Conservation (phyloP, 352 stramenopile genomes). For the Thalassiosira exigua region DNA sequence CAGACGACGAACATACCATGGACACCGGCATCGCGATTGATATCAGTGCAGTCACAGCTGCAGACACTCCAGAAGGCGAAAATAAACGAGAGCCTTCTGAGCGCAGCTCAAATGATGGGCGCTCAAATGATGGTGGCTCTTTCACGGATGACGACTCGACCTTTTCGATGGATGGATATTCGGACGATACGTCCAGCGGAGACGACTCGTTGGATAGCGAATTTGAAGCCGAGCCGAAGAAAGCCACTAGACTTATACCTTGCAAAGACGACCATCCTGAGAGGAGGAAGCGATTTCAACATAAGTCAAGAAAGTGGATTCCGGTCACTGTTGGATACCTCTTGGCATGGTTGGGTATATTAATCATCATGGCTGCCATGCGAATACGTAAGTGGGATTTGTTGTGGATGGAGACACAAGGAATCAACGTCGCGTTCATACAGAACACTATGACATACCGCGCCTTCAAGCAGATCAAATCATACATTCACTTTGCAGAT, state of each 20-base stretch:
- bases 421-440: slow-evolving; percentile 17
- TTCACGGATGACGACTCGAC: too few species aligned
- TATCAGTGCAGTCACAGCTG: too few species aligned
- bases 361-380: background rate
- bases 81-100: too few species aligned
- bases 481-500: slow-evolving; percentile 21
- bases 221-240: too few species aligned
- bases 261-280: background rate
- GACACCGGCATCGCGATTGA: background rate
- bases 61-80: too few species aligned
- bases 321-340: slow-evolving; percentile 11
- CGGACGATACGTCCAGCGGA: too few species aligned
- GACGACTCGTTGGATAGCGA: too few species aligned
- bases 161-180: too few species aligned
- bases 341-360: slow-evolving; percentile 4
- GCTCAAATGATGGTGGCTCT: too few species aligned
- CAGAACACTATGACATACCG: slow-evolving; percentile 27
- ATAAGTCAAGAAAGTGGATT: background rate
- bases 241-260: background rate
- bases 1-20: background rate
- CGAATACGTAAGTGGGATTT: background rate
- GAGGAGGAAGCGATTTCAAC: background rate
- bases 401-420: slow-evolving; percentile 14
- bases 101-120: too few species aligned
- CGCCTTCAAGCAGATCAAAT: slow-evolving; percentile 34